Base-by-base conservation (phyloP, 768 basidiomycete species). In the Suillus plorans region DNA sequence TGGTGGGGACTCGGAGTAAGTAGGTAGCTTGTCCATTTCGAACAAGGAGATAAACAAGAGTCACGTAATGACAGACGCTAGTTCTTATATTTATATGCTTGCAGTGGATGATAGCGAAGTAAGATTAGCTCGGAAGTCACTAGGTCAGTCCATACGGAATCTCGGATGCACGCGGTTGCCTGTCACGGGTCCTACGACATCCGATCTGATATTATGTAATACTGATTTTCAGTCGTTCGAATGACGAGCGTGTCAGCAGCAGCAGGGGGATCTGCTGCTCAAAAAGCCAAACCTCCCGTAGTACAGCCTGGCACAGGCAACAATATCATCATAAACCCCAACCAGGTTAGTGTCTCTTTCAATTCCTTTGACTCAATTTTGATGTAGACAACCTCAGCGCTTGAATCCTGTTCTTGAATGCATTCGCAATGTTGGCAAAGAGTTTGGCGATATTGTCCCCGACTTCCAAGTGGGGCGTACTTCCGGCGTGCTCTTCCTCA, bases 401-500 rank as follows among this genome's bases (percentile, higher is more conserved):
- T 86, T 91, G 25, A 99, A 99, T 73, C 92, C 92, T 0, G 81
- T 98, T n/a, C 84, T 98, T 22, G 88, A 93, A 71, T 85, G 84
- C 69, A 91, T 99, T 61, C 86, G 89, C 66, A 93, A 94, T 77
- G 91, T 97, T 3, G 87, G 91, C 2, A 96, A 95, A 77, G 95
- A 99, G 74, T 97, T 94, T 70, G 93, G 93, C 0, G 96, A 99
- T 72, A 95, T 99, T 65, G 82, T 91, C 20, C 88, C 90, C 28
- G 97, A 99, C 77, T 99, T 92, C 75, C 95, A 98, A 75, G 96
- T 99, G 20, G 97, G 97, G 25, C 84, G 89, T 25, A 98, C 96
- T 34, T 95, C 95, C 2, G 92, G 95, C 22, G 91, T 96, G 12
- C 78, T 99, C 28, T 99, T 91, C 74, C 84, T 99, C 62, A 97